Percentiles rank a stretch among this genome's conserved stretches.
These are phyloP conservation scores for Talaromyces atroroseus DNA, from an alignment of 2,329 filamentous ascomycete species.

Conservation along the genomic window DNA sequence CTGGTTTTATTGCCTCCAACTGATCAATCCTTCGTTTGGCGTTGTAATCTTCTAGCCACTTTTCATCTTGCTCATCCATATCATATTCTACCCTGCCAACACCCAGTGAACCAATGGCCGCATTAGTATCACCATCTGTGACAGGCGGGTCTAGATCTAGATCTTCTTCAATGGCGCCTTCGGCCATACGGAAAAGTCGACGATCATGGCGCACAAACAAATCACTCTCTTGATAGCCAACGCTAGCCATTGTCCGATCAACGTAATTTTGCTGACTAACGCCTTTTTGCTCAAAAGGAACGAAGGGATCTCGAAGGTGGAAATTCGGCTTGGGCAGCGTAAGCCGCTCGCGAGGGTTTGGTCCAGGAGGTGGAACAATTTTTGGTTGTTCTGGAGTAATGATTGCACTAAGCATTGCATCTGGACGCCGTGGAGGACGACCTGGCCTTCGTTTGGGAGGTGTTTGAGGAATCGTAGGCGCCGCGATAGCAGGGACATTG, in stretches of 20 bases:
- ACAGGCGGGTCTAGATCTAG: slow-evolving; percentile 51
- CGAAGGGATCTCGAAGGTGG: slow-evolving; percentile 42
- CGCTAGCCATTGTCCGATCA: slow-evolving; percentile 91
- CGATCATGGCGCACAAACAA: slow-evolving; percentile 73
- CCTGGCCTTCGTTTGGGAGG: slow-evolving; percentile 57
- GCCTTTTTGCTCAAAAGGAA: slow-evolving; percentile 67
- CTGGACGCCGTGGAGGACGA: slow-evolving; percentile 58
- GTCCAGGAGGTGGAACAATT: slow-evolving; percentile 43
- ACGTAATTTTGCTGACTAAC: slow-evolving; percentile 86
- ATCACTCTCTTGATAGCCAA: slow-evolving; percentile 94
- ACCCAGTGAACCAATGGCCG: slow-evolving; percentile 44
- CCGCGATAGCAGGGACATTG: slow-evolving; percentile 39
- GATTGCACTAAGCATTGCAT: slow-evolving; percentile 57
- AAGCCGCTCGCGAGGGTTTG: slow-evolving; percentile 45
- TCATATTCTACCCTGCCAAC: slow-evolving; percentile 93
- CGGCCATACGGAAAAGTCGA: slow-evolving; percentile 59
- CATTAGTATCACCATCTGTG: slow-evolving; percentile 56
- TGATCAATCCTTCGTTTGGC: slow-evolving; percentile 65
- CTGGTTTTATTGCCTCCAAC: slow-evolving; percentile 79
- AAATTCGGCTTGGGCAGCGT: slow-evolving; percentile 47
- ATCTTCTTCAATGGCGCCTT: slow-evolving; percentile 60
- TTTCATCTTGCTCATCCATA: slow-evolving; percentile 98
- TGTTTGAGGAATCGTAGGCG: slow-evolving; percentile 34
- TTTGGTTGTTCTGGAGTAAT: slow-evolving; percentile 55
- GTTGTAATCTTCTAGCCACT: slow-evolving; percentile 88